Percentiles rank a stretch among this genome's conserved stretches.
Evolutionary conservation across 352 stramenopile genomes (phyloP).

Genomic region (Elongisporangium undulatum): DNA sequence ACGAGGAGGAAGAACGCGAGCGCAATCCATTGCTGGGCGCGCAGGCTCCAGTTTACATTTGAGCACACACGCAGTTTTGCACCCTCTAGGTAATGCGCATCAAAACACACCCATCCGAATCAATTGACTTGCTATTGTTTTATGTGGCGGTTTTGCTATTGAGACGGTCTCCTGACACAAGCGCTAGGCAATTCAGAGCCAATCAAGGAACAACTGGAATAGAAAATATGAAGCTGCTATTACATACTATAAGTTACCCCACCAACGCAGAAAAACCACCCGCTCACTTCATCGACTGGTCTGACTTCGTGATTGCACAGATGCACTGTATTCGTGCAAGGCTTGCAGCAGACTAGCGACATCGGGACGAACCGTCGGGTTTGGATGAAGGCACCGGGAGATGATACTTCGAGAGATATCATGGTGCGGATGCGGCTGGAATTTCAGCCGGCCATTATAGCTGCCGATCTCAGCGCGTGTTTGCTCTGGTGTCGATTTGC

Average conservation of each 20-base stretch:
- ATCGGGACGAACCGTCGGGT: neutral
- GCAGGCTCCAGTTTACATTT: neutral
- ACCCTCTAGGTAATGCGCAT: neutral
- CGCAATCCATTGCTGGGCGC: neutral
- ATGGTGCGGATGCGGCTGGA: neutral
- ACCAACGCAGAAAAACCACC: neutral
- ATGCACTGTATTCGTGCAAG: neutral
- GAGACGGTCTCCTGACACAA: too few relatives aligned
- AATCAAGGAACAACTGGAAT: neutral
- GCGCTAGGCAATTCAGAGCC: too few relatives aligned
- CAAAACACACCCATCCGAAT: neutral
- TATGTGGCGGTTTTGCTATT: too few relatives aligned
- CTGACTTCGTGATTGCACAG: neutral
- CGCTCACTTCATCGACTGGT: neutral
- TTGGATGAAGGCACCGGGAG: neutral
- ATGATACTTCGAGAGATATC: neutral
- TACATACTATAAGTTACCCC: neutral
- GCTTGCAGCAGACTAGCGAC: neutral
- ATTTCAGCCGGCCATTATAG: constrained; percentile 23
- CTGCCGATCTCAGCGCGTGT: constrained; percentile 14
- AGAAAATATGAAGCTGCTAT: neutral
- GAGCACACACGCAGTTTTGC: neutral
- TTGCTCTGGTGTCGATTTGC: constrained; percentile 58
- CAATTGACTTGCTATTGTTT: too few relatives aligned
- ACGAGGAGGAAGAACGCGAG: neutral